Percentiles rank a stretch among this genome's conserved stretches.
Evolutionary conservation across 1,284 basidiomycete genomes (phyloP).

Genomic region (Puccinia polysora): DNA sequence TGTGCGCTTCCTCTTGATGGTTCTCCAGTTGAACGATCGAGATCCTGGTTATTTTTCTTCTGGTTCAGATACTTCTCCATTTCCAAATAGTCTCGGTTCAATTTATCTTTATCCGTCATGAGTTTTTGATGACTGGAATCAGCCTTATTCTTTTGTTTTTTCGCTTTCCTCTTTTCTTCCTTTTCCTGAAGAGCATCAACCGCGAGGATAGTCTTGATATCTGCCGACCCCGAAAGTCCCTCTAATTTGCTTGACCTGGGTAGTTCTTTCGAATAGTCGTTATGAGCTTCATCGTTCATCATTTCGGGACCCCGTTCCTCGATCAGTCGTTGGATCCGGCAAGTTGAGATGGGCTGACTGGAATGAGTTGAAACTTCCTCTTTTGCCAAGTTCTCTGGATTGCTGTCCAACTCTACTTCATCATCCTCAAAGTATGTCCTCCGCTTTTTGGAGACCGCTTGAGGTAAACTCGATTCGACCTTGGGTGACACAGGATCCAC

Average conservation of each 20-base stretch:
- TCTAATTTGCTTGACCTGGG: slow-evolving; percentile 21
- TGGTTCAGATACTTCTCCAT: slow-evolving; percentile 41
- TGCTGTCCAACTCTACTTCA: slow-evolving; percentile 3
- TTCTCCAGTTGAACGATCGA: too few relatives aligned
- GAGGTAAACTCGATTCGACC: background rate
- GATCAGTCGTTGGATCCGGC: background rate
- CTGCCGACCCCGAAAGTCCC: slow-evolving; percentile 42
- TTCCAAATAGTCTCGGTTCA: slow-evolving; percentile 42
- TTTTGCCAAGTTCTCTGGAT: background rate
- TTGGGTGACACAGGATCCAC: background rate
- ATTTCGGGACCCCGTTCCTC: too few relatives aligned
- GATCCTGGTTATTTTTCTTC: too few relatives aligned
- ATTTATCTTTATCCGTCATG: slow-evolving; percentile 40
- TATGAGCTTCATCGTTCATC: background rate
- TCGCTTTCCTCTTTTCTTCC: slow-evolving; percentile 43
- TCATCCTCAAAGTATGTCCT: slow-evolving; percentile 43
- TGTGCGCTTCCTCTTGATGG: too few relatives aligned
- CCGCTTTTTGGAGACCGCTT: slow-evolving; percentile 4
- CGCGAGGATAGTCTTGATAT: slow-evolving; percentile 37
- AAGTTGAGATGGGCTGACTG: background rate
- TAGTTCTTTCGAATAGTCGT: background rate
- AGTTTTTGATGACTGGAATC: slow-evolving; percentile 15
- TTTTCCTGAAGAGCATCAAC: slow-evolving; percentile 42
- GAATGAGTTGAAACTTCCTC: background rate
- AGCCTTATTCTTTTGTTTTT: slow-evolving; percentile 41